phyloP scores from a whole-genome alignment of 1,284 basidiomycete genomes.

The Uromyces viciae-fabae region DNA sequence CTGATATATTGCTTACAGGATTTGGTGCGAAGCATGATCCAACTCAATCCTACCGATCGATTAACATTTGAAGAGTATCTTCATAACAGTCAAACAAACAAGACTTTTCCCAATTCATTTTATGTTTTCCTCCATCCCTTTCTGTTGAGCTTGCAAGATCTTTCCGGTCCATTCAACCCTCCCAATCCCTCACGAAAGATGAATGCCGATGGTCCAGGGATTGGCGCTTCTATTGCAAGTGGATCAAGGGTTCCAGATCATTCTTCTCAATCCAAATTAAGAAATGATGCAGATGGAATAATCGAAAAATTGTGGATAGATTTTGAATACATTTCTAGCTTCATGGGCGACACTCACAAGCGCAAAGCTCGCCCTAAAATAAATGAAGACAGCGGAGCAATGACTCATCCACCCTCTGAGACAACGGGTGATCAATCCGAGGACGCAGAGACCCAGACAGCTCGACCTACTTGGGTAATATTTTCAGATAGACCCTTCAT shows the following conservation, averaged over 20 bases:
- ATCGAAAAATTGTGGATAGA: conserved; percentile 75
- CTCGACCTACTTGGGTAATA: conserved; percentile 23
- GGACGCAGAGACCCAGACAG: not conserved
- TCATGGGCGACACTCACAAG: conserved; percentile 21
- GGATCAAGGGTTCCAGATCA: conserved; percentile 23
- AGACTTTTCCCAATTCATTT: conserved; percentile 83
- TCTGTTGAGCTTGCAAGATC: conserved; percentile 71
- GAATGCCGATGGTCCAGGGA: conserved; percentile 13
- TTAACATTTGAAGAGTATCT: conserved; percentile 81
- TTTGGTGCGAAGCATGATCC: conserved; percentile 84
- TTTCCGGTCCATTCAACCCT: conserved; percentile 56
- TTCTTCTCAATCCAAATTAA: conserved; percentile 58
- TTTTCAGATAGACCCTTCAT: not conserved
- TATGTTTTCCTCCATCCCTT: conserved; percentile 92
- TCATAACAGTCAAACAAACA: conserved; percentile 66
- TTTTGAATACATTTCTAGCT: conserved; percentile 59
- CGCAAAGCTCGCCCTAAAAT: conserved; percentile 12
- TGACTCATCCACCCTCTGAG: not conserved
- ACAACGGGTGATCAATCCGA: conserved; percentile 16
- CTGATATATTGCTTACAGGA: conserved; percentile 60
- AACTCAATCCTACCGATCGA: conserved; percentile 69
- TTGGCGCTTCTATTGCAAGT: conserved; percentile 20
- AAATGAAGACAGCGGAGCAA: not conserved
- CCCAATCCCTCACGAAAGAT: conserved; percentile 50
- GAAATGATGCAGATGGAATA: conserved; percentile 72